phyloP scores from a whole-genome alignment of 208 protist species.

The Trypanosoma scelopori region DNA sequence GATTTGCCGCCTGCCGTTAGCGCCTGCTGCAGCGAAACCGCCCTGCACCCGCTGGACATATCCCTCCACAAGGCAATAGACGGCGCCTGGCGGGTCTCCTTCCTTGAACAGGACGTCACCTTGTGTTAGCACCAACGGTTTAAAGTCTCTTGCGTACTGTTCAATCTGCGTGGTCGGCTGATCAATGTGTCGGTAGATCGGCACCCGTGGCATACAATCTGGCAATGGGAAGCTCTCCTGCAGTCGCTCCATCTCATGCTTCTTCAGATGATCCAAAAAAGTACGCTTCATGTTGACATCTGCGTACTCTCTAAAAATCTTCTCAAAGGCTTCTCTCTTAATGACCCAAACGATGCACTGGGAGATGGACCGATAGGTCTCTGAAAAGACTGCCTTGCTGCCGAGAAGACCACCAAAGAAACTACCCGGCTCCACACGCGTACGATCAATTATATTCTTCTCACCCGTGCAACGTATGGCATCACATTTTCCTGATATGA shows the following conservation, averaged over 20 bases:
- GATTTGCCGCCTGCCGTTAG: conserved; percentile 45
- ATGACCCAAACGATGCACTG: conserved; percentile 82
- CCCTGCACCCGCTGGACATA: conserved; percentile 48
- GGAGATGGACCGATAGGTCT: conserved; percentile 67
- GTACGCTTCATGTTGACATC: conserved; percentile 53
- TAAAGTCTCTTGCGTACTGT: conserved; percentile 70
- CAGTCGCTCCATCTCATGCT: conserved; percentile 52
- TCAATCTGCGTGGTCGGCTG: conserved; percentile 11
- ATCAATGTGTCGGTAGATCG: conserved; percentile 75
- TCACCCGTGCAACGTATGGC: conserved; percentile 3
- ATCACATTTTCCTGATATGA: conserved; percentile 79
- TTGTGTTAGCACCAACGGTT: conserved; percentile 56
- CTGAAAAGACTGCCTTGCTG: conserved; percentile 48
- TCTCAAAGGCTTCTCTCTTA: conserved; percentile 58
- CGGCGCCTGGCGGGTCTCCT: conserved; percentile 57
- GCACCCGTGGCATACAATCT: conserved; percentile 54
- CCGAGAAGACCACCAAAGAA: conserved; percentile 82
- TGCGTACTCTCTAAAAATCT: conserved; percentile 49
- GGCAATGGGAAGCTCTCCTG: conserved; percentile 39
- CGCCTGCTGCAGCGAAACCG: conserved; percentile 43
- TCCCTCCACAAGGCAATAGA: conserved; percentile 85
- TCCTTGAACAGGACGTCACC: conserved; percentile 79
- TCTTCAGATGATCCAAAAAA: conserved; percentile 48
- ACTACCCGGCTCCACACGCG: conserved; percentile 34
- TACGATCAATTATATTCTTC: conserved; percentile 22